Percentiles rank a stretch among this genome's conserved stretches.
Conservation (phyloP, 257 asterid species). For the Solanum bulbocastanum region DNA sequence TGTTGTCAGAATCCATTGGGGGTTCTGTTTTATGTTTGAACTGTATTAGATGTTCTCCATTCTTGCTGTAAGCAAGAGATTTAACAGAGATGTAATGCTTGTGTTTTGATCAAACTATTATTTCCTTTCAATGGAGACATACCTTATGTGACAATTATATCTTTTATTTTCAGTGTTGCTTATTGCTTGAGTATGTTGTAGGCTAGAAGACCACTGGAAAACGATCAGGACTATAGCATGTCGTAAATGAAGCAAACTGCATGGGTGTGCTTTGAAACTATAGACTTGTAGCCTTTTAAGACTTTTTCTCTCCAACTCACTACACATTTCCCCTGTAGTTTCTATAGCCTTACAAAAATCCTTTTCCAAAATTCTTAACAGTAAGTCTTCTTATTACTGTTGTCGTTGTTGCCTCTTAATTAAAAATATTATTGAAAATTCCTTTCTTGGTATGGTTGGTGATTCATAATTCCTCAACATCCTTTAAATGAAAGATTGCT, state of each 20-base stretch:
- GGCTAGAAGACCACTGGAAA: not conserved
- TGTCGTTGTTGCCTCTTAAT: not conserved
- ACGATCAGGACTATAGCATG: not conserved
- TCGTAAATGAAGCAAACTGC: not conserved
- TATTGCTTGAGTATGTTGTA: not conserved
- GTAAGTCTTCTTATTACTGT: not conserved
- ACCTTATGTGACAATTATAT: not conserved
- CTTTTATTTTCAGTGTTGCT: not conserved
- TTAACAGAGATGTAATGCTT: not conserved
- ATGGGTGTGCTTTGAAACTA: not conserved
- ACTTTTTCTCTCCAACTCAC: not conserved
- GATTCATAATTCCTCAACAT: not conserved
- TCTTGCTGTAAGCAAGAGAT: not conserved
- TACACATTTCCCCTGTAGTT: not conserved
- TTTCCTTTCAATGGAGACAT: not conserved
- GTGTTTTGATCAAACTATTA: not conserved
- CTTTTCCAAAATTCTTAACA: not conserved
- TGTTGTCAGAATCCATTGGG: not conserved
- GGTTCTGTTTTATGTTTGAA: not conserved
- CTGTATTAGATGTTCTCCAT: not conserved
- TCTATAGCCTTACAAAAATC: not conserved
- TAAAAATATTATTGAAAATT: not conserved
- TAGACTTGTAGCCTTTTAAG: not conserved
- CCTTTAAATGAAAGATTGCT: not conserved
- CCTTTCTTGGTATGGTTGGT: not conserved